Conservation (phyloP, 2,329 filamentous ascomycete genomes). For the Colletotrichum gloeosporioides region DNA sequence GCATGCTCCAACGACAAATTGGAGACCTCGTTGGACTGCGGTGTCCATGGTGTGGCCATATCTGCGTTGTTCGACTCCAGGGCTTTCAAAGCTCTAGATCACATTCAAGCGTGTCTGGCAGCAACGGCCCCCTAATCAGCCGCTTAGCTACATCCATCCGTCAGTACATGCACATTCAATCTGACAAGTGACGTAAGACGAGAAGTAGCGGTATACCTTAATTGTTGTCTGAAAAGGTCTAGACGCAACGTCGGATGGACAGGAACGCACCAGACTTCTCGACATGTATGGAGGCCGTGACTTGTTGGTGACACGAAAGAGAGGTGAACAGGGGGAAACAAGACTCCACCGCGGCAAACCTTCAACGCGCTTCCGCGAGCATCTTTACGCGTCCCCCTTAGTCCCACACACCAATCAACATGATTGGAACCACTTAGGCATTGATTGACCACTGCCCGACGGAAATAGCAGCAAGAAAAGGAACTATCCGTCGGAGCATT, state of each 20-base stretch:
- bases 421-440: neutral
- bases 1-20: no score
- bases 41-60: no score
- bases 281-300: neutral
- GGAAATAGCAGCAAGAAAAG: neutral
- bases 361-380: neutral
- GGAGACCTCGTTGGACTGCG: no score
- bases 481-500: neutral
- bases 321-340: neutral
- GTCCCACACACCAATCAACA: neutral
- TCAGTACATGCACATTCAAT: neutral
- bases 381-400: neutral
- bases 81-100: no score
- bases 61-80: no score
- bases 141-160: neutral
- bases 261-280: neutral
- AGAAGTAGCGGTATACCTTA: neutral
- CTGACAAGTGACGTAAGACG: neutral
- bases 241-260: neutral
- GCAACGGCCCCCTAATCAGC: neutral
- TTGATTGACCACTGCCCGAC: neutral
- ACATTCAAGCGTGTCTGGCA: neutral
- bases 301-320: neutral
- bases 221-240: neutral
- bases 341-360: neutral